These are phyloP conservation scores for Plasmodium falciparum DNA, from an alignment of 169 alveolate genomes.

Conservation along the genomic window DNA sequence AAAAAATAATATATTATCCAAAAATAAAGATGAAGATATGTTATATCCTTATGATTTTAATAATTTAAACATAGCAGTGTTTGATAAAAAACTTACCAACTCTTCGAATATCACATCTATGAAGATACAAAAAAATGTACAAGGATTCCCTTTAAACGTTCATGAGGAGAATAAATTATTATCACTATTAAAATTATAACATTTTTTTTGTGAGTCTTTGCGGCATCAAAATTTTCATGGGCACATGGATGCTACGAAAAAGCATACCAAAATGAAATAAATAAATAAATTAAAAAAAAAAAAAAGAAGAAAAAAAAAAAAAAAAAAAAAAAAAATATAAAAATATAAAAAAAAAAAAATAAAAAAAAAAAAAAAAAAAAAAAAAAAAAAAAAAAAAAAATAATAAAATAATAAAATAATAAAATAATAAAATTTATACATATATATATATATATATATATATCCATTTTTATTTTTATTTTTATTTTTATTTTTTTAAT, in stretches of 20 bases:
- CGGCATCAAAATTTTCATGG: no score
- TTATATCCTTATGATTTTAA: constrained; percentile 61
- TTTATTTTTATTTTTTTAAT: no score
- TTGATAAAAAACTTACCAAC: background rate
- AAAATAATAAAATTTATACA: background rate
- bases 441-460: background rate
- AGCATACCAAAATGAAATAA: background rate
- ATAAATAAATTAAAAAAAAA: background rate
- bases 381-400: background rate
- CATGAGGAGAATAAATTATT: constrained; percentile 33
- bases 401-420: background rate
- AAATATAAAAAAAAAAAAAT: background rate
- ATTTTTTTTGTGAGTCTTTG: no score
- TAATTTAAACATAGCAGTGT: constrained; percentile 37
- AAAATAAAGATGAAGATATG: constrained; percentile 3
- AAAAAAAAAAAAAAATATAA: background rate
- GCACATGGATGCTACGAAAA: no score
- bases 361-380: background rate
- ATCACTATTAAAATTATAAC: constrained; percentile 14
- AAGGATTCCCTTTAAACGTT: constrained; percentile 39
- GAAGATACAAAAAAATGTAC: constrained; percentile 11
- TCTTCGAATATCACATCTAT: background rate
- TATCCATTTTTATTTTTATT: no score
- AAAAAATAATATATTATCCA: constrained; percentile 1
- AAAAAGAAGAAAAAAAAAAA: background rate